Percentiles rank a stretch among this genome's conserved stretches.
These are phyloP conservation scores for sunflower (Helianthus annuus) DNA, from an alignment of 129 eudicot species.

Conservation along the genomic window DNA sequence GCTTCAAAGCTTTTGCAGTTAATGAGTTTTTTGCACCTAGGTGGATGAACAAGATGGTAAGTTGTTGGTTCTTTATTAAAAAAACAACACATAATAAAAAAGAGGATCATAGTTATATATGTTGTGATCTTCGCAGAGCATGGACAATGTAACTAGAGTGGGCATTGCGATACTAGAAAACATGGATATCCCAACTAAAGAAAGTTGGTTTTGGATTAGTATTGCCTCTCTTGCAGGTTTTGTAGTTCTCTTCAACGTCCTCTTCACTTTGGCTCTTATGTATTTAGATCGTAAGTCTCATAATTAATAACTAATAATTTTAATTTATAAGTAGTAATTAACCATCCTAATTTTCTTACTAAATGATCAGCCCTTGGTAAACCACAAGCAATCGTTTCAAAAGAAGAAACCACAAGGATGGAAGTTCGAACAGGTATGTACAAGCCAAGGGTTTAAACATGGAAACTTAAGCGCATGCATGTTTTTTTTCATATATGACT, in stretches of 20 bases:
- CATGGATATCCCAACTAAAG: slow-evolving; percentile 34
- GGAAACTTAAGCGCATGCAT: slow-evolving; percentile 5
- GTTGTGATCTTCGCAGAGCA: slow-evolving; percentile 33
- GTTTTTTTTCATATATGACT: slow-evolving; percentile 14
- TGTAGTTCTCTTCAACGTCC: slow-evolving; percentile 39
- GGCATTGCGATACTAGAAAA: slow-evolving; percentile 42
- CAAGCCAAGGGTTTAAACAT: slow-evolving; percentile 22
- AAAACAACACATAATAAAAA: background rate
- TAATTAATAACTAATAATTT: background rate
- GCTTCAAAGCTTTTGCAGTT: slow-evolving; percentile 44
- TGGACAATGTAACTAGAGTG: slow-evolving; percentile 40
- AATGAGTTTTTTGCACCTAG: slow-evolving; percentile 56
- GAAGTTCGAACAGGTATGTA: slow-evolving; percentile 20
- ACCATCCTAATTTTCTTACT: background rate
- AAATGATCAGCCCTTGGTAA: slow-evolving; percentile 50
- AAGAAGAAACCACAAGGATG: slow-evolving; percentile 32
- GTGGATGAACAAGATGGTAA: slow-evolving; percentile 56
- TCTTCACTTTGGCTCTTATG: slow-evolving; percentile 44
- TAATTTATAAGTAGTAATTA: background rate
- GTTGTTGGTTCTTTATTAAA: background rate
- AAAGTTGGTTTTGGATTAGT: slow-evolving; percentile 49
- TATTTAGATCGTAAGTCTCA: slow-evolving; percentile 45
- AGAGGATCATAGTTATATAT: background rate
- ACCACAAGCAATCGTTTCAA: slow-evolving; percentile 54
- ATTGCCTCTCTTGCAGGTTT: slow-evolving; percentile 41